Conservation (phyloP, 257 asterid species). For the Linaria vulgaris region DNA sequence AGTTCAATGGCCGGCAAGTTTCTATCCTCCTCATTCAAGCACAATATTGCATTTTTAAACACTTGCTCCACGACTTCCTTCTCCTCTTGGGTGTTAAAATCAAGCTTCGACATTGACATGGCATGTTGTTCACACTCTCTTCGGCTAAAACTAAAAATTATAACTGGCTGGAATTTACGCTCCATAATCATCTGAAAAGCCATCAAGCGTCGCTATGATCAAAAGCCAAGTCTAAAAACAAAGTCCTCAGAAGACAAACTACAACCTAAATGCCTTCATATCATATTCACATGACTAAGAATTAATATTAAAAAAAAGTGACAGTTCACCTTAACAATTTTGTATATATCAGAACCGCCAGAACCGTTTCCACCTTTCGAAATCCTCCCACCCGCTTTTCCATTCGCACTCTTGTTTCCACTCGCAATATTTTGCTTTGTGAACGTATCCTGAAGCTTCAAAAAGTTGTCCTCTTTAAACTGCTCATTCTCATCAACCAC, state of each 20-base stretch:
- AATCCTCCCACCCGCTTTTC: conserved; percentile 64
- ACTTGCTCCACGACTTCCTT: conserved; percentile 85
- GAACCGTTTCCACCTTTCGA: conserved; percentile 70
- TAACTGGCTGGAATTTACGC: conserved; percentile 93
- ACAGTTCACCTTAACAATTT: conserved; percentile 79
- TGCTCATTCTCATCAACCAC: conserved; percentile 97
- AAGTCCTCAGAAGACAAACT: conserved; percentile 15
- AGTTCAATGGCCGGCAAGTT: conserved; percentile 90
- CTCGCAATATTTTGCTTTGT: conserved; percentile 46
- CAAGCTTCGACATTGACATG: conserved; percentile 96
- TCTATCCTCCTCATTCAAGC: conserved; percentile 93
- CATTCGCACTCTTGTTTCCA: conserved; percentile 53
- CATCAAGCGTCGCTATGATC: conserved; percentile 27
- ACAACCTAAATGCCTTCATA: conserved; percentile 1
- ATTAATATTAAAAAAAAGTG: conserved; percentile 12
- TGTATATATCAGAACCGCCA: conserved; percentile 84
- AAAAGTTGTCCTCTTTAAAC: conserved; percentile 82
- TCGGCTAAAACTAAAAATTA: conserved; percentile 95
- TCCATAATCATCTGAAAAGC: conserved; percentile 91
- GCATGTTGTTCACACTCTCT: conserved; percentile 99
- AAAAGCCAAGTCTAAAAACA: conserved; percentile 6
- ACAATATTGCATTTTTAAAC: conserved; percentile 71
- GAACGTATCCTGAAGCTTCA: conserved; percentile 83
- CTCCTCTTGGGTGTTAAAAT: conserved; percentile 83
- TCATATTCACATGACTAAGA: not conserved